Percentiles rank a stretch among this genome's conserved stretches.
These are phyloP conservation scores for Fusarium oxysporum DNA, from an alignment of 2,329 filamentous ascomycete genomes.

Conservation along the genomic window DNA sequence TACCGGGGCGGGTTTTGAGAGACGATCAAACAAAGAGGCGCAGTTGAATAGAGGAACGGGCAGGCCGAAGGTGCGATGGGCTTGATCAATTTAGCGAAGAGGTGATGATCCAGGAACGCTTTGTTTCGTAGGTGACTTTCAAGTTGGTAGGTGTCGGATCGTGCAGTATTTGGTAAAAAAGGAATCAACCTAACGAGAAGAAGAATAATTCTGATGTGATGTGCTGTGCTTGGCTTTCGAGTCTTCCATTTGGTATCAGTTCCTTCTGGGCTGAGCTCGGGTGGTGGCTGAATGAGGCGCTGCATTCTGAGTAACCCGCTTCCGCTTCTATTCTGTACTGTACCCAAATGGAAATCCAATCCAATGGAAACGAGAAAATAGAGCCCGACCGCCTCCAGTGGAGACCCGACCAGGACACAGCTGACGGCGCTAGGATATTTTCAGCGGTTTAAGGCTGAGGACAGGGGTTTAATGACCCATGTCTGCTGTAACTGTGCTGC, in stretches of 20 bases:
- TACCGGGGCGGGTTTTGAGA: conserved; percentile 8
- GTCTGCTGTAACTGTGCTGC: neutral
- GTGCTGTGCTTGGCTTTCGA: neutral
- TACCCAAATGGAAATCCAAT: neutral
- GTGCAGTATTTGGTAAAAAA: conserved; percentile 2
- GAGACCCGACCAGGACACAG: conserved; percentile 15
- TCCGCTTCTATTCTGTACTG: neutral
- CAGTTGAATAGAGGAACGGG: conserved; percentile 8
- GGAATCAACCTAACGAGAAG: neutral
- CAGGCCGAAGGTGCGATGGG: conserved; percentile 1
- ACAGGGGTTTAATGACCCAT: conserved; percentile 31
- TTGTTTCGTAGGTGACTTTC: neutral
- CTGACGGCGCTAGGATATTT: conserved; percentile 42
- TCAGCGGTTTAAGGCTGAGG: conserved; percentile 43
- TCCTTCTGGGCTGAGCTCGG: conserved; percentile 26
- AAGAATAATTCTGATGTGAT: neutral
- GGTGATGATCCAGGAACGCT: neutral
- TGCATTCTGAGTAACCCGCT: conserved; percentile 21
- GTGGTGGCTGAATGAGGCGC: conserved; percentile 38
- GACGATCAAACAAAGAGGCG: conserved; percentile 27
- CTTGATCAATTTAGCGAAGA: neutral
- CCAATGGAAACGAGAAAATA: conserved; percentile 10
- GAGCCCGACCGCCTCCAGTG: conserved; percentile 31
- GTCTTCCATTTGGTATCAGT: neutral
- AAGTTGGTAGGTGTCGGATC: neutral